Evolutionary conservation across 176 grass and related monocot genomes (phyloP).

Genomic region (Zoysia pacifica): DNA sequence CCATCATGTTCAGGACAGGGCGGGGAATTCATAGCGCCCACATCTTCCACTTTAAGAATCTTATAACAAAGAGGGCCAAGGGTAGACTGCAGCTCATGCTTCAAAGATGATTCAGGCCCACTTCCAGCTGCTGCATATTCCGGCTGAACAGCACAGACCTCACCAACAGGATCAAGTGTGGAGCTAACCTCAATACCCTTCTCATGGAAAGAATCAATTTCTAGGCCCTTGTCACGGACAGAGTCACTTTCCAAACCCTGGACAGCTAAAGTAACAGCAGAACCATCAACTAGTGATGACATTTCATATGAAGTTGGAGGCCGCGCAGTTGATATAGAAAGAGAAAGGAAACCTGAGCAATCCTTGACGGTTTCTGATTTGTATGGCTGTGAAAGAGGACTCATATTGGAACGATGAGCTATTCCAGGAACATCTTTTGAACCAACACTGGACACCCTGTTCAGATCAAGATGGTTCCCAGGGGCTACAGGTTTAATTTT

Average conservation of each 20-base stretch:
- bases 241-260: conserved; percentile 43
- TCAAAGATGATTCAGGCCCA: conserved; percentile 21
- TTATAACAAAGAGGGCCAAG: conserved; percentile 82
- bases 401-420: conserved; percentile 36
- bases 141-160: conserved; percentile 18
- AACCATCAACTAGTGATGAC: conserved; percentile 44
- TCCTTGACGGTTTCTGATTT: conserved; percentile 40
- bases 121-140: conserved; percentile 39
- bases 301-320: conserved; percentile 36
- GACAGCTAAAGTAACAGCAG: conserved; percentile 36
- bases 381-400: conserved; percentile 34
- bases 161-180: conserved; percentile 25
- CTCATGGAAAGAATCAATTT: conserved; percentile 38
- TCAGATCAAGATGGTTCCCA: conserved; percentile 45
- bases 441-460: conserved; percentile 28
- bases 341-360: conserved; percentile 38
- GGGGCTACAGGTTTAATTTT: conserved; percentile 15
- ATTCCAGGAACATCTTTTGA: conserved; percentile 43
- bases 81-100: conserved; percentile 40
- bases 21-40: conserved; percentile 37
- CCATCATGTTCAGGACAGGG: conserved; percentile 42
- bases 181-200: conserved; percentile 41
- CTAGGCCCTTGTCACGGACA: conserved; percentile 44
- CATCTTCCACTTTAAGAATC: conserved; percentile 59
- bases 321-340: conserved; percentile 32